A percentile compares a stretch with the other conserved stretches of the same genome.
These are phyloP conservation scores for Yamadazyma kanchanaburiensis DNA, from an alignment of 1,139 yeast genomes.

Conservation along the genomic window DNA sequence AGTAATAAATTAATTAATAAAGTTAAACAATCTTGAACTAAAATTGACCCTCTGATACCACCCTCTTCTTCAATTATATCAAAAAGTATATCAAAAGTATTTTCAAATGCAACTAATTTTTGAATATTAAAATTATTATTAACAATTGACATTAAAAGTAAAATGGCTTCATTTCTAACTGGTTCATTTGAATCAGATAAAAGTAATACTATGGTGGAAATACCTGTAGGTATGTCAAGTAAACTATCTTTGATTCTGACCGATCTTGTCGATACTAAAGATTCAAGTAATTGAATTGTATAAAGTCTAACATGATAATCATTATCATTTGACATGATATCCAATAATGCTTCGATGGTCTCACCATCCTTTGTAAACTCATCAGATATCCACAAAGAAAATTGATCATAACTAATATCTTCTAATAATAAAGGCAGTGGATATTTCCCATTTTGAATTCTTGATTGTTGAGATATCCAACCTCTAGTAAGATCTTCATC, in stretches of 20 bases:
- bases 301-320: constrained; percentile 81
- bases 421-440: constrained; percentile 70
- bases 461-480: constrained; percentile 75
- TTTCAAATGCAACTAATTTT: constrained; percentile 91
- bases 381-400: constrained; percentile 93
- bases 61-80: constrained; percentile 82
- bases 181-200: constrained; percentile 79
- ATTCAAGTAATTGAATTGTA: constrained; percentile 80
- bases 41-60: constrained; percentile 84
- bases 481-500: constrained; percentile 57
- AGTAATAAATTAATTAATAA: constrained; percentile 68
- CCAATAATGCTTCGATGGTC: constrained; percentile 55
- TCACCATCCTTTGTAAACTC: constrained; percentile 74
- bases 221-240: constrained; percentile 71
- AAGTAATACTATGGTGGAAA: constrained; percentile 68
- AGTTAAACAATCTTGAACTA: constrained; percentile 85
- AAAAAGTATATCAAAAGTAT: constrained; percentile 80
- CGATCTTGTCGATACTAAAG: constrained; percentile 77
- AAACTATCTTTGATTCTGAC: constrained; percentile 71
- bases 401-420: constrained; percentile 67
- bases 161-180: constrained; percentile 82
- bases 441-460: constrained; percentile 75
- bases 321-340: constrained; percentile 44
- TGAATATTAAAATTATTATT: constrained; percentile 85
- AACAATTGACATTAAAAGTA: constrained; percentile 79